Evolutionary conservation across 352 stramenopile genomes (phyloP).

Genomic region (Pythium plurisporium): DNA sequence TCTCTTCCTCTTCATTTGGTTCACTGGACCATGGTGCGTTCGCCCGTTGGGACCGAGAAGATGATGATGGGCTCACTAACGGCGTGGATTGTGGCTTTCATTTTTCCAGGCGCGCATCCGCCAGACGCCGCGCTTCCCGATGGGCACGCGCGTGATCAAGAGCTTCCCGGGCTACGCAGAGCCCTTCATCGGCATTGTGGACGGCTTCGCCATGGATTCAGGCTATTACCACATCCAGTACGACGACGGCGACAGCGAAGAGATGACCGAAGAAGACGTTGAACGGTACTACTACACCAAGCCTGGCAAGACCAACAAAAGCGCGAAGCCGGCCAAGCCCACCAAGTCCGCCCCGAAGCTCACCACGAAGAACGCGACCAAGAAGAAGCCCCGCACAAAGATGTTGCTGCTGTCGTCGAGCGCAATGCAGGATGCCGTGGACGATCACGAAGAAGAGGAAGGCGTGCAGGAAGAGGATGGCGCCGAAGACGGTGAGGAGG

Average conservation of each 20-base stretch:
- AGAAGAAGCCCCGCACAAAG: slow-evolving; percentile 8
- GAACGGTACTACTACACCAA: slow-evolving; percentile 32
- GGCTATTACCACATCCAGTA: slow-evolving; percentile 77
- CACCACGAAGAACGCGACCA: not conserved
- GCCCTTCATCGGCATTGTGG: slow-evolving; percentile 56
- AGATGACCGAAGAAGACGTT: slow-evolving; percentile 77
- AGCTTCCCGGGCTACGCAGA: slow-evolving; percentile 56
- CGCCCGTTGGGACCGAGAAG: no score
- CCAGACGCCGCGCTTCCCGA: slow-evolving; percentile 47
- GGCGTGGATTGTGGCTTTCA: no score
- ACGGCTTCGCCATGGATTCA: slow-evolving; percentile 40
- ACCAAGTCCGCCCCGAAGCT: not conserved
- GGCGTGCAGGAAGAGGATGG: slow-evolving; percentile 11
- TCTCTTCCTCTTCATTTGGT: no score
- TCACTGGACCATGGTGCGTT: not conserved
- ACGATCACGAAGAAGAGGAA: slow-evolving; percentile 25
- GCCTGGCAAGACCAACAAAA: slow-evolving; percentile 1
- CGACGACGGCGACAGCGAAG: slow-evolving; percentile 74
- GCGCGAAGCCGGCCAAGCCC: not conserved
- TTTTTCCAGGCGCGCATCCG: slow-evolving; percentile 50
- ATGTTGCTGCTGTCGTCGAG: slow-evolving; percentile 11
- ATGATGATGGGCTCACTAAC: no score
- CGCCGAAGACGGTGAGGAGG: slow-evolving; percentile 21
- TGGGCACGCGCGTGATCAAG: slow-evolving; percentile 65
- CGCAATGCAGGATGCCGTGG: slow-evolving; percentile 2